Base-by-base conservation (phyloP, 768 basidiomycete genomes). In the Tricholoma flavovirens region DNA sequence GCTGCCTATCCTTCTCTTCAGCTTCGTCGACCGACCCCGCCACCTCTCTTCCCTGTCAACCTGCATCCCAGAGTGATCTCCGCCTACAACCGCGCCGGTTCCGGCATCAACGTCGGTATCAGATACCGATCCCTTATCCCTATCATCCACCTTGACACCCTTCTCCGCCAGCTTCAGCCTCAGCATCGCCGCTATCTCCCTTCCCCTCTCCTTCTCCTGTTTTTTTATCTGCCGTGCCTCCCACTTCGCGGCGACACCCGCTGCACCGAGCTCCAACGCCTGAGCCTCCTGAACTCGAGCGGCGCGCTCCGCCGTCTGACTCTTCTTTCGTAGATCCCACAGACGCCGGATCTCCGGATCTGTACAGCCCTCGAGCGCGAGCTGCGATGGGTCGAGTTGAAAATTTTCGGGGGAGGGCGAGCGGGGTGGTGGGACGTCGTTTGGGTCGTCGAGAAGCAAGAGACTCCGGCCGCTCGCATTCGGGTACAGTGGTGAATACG, bases 111-210 rank as follows among this genome's bases (percentile, higher is more conserved):
- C 46, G 15, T 30, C 26, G 10, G 5, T 8, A 17, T 15, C 29
- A 30, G 29, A 2, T 2, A 49, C 6, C n/a, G 29, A 30, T n/a
- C 22, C 38, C 15, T 56, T 2, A 26, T 26, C 49, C n/a, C n/a
- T n/a, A 35, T 51, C 58, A 21, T 49, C 51, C 48, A 46, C 33
- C 49, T 52, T 53, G 45, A 43, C 36, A 56, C 30, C 43, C 52
- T 5, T 53, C 52, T 63, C 64, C 11, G 56, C 71, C 59, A 83
- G 62, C 69, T 86, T 86, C 58, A 86, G 64, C 62, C 81, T 73
- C 59, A 87, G 67, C 57, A 86, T 70, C 32, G 79, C 73, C 8
- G 77, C 75, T 10, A 86, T 68, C 71, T 87, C 85, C 58, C 77
- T 75, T 21, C 75, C 74, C 38, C 77, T 71, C 67, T 83, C 84